Evolutionary conservation across 73 alveolate species (phyloP).

Genomic region (Symbiodinium natans): DNA sequence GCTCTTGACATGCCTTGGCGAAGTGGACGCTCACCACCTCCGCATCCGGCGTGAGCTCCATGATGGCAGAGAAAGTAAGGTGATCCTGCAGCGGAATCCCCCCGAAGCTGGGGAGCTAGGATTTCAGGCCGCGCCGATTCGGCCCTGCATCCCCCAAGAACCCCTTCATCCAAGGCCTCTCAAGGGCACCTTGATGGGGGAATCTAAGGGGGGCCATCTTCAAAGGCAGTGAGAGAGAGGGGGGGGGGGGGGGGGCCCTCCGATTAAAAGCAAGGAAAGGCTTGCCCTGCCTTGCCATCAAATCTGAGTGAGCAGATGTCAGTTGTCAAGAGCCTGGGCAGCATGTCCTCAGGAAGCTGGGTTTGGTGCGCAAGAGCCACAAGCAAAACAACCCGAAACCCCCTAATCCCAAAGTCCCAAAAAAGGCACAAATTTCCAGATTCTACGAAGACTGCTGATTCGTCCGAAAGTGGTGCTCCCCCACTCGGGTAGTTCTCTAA

Average conservation of each 20-base stretch:
- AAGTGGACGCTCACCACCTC: slow-evolving; percentile 94
- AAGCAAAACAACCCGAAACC: neutral
- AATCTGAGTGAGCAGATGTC: slow-evolving; percentile 96
- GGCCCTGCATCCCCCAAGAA: too few relatives aligned
- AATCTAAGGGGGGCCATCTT: too few relatives aligned
- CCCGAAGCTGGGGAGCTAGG: too few relatives aligned
- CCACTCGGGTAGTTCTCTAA: too few relatives aligned
- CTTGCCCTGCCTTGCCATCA: slow-evolving; percentile 93
- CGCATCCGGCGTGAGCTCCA: slow-evolving; percentile 97
- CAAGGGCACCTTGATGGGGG: too few relatives aligned
- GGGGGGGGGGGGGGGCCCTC: neutral
- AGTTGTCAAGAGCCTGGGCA: slow-evolving; percentile 98
- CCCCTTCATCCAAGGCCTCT: too few relatives aligned
- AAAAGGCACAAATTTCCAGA: too few relatives aligned
- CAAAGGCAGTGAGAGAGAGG: too few relatives aligned
- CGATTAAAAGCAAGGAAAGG: neutral
- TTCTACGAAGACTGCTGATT: too few relatives aligned
- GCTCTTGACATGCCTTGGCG: slow-evolving; percentile 81
- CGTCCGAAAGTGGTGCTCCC: too few relatives aligned
- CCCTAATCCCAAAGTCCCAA: too few relatives aligned
- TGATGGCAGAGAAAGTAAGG: slow-evolving; percentile 97
- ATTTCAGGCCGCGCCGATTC: too few relatives aligned
- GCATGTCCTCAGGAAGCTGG: slow-evolving; percentile 95
- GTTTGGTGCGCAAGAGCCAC: neutral
- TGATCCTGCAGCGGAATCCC: slow-evolving; percentile 96